Evolutionary conservation across 163 green algal species (phyloP), one percentile per base, ranked within the genome.

Genomic region (Chlamydomonas reinhardtii): DNA sequence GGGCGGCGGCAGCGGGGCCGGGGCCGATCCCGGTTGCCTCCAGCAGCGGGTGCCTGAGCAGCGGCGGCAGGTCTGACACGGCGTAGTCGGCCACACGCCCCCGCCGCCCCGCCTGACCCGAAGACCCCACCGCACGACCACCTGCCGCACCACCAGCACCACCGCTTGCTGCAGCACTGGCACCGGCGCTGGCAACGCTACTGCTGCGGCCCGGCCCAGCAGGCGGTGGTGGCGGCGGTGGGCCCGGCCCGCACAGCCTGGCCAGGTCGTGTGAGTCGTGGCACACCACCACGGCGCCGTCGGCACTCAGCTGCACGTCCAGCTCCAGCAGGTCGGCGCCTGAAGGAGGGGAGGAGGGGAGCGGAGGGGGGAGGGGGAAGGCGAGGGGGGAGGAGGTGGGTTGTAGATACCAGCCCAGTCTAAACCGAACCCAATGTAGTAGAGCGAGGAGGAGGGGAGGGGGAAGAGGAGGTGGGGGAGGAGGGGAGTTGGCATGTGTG

Each of bases 291-390:
- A 56, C 82, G 59, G 25, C 22, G 2, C 72, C 82, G 32, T 81
- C 71, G 11, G 61, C 61, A 1, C 72, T 87, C 15, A 81, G 61
- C 64, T 87, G 82, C 22, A 87, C 82, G 48, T 87, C 82, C n/a
- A 87, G 61, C 72, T 87, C 82, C 39, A 87, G 71, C 61, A 87
- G 48, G 72, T 87, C 72, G 2, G 34, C 72, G 4, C 72, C 72
- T 24, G 70, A 0, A 2, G 39, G 35, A 14, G 6, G 48, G 48
- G 1, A 19, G 12, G 6, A 14, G 48, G 6, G 48, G 48, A 19
- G 48, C 8, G 43, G 43, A 54, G 43, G 43, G 43, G 43, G 43
- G 6, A 54, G 43, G 43, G 43, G 43, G 6, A 11, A 54, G 11
- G 43, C 8, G 43, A 11, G 11, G 43, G 43, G 43, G 43, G 43